Percentiles rank a stretch among this genome's conserved stretches.
Conservation (phyloP, 2,329 filamentous ascomycete species). For the Cordyceps cicadae region DNA sequence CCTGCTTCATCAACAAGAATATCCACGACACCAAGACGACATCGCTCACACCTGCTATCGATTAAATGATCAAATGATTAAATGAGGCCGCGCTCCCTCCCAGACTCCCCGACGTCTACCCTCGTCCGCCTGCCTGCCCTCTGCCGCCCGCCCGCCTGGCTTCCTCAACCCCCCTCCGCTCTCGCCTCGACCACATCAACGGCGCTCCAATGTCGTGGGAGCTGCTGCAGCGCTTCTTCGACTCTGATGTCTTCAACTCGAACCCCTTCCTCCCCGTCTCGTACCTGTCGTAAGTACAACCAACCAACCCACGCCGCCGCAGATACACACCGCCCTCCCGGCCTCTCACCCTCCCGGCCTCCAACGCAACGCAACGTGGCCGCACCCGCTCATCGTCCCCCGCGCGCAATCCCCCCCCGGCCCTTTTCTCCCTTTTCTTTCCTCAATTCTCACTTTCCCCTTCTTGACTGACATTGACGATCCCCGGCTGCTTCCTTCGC, state of each 20-base stretch:
- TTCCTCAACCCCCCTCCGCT: neutral
- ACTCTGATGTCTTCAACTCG: constrained; percentile 90
- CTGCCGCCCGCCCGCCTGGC: neutral
- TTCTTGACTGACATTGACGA: neutral
- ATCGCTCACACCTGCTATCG: neutral
- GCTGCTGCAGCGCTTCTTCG: constrained; percentile 81
- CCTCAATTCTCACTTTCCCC: neutral
- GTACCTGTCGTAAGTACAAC: constrained; percentile 67
- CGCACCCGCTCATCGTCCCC: neutral
- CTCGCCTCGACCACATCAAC: neutral
- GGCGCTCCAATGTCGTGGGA: constrained; percentile 64
- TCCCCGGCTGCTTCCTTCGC: constrained; percentile 16
- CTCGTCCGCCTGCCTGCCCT: constrained; percentile 1
- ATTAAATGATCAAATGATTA: constrained; percentile 3
- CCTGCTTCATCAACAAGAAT: neutral
- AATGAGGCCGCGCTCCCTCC: constrained; percentile 8
- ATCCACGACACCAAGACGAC: neutral
- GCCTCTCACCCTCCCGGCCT: too few species aligned
- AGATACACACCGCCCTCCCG: neutral
- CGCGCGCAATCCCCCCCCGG: neutral
- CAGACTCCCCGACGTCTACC: neutral
- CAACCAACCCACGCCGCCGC: neutral
- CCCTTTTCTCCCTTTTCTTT: neutral
- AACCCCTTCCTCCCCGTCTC: constrained; percentile 82
- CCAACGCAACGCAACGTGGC: neutral